Percentiles rank a stretch among this genome's conserved stretches.
Evolutionary conservation across 176 grass and related monocot genomes (phyloP).

Genomic region (barley (Hordeum vulgare)): MorexV3_pseudomolecules_assembly NC_058519.1:27024601-27025100

Average conservation of each 20-base stretch:
- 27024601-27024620: background rate
- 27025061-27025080: conserved; percentile 46
- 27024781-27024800: background rate
- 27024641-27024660: background rate
- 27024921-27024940: background rate
- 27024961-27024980: background rate
- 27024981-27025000: background rate
- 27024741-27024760: background rate
- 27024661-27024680: background rate
- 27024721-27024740: background rate
- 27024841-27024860: background rate
- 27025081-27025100: conserved; percentile 97
- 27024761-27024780: background rate
- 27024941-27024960: background rate
- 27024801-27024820: background rate
- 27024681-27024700: background rate
- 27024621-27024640: background rate
- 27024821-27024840: background rate
- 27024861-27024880: background rate
- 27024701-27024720: background rate
- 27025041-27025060: background rate
- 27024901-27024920: background rate
- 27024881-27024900: background rate
- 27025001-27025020: background rate
- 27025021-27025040: background rate